Evolutionary conservation across 805 yeast genomes (phyloP).

Genomic region (Pachysolen tannophilus): DNA sequence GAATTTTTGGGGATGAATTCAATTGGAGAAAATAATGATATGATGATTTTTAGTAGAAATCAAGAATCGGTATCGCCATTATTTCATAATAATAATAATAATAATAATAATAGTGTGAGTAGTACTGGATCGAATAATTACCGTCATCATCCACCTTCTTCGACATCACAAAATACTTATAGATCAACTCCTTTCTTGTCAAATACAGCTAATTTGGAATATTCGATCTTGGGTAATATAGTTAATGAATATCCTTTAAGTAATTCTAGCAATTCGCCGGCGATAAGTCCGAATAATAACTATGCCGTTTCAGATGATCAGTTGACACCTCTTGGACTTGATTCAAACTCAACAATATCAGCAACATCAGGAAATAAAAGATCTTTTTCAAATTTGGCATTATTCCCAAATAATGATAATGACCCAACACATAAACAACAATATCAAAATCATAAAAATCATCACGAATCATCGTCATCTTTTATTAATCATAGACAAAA

Average conservation of each 20-base stretch:
- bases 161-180: conserved; percentile 1
- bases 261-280: conserved; percentile 4
- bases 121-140: not conserved
- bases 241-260: conserved; percentile 32
- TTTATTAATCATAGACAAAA: not conserved
- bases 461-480: not conserved
- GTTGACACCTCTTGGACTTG: not conserved
- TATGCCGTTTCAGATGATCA: conserved; percentile 13
- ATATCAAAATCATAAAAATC: not conserved
- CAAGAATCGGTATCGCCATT: not conserved
- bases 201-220: conserved; percentile 67
- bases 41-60: no score
- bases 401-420: conserved; percentile 1
- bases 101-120: not conserved
- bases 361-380: not conserved
- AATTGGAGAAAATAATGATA: no score
- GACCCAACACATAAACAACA: not conserved
- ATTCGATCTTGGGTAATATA: conserved; percentile 59
- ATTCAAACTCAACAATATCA: not conserved
- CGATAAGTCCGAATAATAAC: conserved; percentile 28
- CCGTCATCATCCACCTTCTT: not conserved
- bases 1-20: no score
- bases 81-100: not conserved
- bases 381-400: not conserved
- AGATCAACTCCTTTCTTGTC: conserved; percentile 44